A percentile compares a stretch with the other conserved stretches of the same genome.
Evolutionary conservation across 805 yeast species (phyloP).

Genomic region (Starmerella asiatica): DNA sequence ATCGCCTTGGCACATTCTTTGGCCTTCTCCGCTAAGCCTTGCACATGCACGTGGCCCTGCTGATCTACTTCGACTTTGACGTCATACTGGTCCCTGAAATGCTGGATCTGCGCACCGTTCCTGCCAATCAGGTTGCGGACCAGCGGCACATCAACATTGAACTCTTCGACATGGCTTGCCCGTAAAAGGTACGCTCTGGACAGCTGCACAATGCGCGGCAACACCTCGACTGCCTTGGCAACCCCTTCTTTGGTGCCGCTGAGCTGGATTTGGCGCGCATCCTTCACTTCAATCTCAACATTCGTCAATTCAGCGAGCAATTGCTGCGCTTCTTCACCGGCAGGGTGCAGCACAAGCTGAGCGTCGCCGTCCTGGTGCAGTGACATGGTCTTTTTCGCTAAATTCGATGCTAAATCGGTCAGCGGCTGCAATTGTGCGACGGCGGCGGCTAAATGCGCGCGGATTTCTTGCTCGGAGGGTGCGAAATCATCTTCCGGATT

Average conservation of each 20-base stretch:
- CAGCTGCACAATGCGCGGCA: constrained; percentile 43
- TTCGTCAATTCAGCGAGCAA: constrained; percentile 17
- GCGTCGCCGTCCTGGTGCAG: constrained; percentile 43
- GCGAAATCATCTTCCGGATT: constrained; percentile 50
- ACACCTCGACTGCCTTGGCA: constrained; percentile 37
- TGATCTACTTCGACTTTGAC: constrained; percentile 64
- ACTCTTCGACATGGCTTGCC: constrained; percentile 33
- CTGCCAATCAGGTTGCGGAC: constrained; percentile 80
- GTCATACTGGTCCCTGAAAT: constrained; percentile 57
- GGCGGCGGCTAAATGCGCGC: constrained; percentile 41
- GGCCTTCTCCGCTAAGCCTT: constrained; percentile 69
- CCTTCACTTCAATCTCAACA: constrained; percentile 25
- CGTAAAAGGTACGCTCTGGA: constrained; percentile 38
- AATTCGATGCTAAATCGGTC: constrained; percentile 43
- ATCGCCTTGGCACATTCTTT: constrained; percentile 56
- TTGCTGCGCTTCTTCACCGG: constrained; percentile 16
- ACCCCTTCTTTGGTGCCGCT: constrained; percentile 63
- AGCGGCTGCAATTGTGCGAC: constrained; percentile 42
- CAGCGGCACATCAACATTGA: constrained; percentile 51
- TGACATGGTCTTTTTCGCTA: constrained; percentile 38
- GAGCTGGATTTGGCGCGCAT: constrained; percentile 35
- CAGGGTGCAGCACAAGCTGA: constrained; percentile 44
- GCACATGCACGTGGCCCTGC: constrained; percentile 42
- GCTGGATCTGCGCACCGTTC: constrained; percentile 61
- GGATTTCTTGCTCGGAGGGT: constrained; percentile 50